Conservation (phyloP, 2,329 filamentous ascomycete species). For the Trichoderma cornu-damae region DNA sequence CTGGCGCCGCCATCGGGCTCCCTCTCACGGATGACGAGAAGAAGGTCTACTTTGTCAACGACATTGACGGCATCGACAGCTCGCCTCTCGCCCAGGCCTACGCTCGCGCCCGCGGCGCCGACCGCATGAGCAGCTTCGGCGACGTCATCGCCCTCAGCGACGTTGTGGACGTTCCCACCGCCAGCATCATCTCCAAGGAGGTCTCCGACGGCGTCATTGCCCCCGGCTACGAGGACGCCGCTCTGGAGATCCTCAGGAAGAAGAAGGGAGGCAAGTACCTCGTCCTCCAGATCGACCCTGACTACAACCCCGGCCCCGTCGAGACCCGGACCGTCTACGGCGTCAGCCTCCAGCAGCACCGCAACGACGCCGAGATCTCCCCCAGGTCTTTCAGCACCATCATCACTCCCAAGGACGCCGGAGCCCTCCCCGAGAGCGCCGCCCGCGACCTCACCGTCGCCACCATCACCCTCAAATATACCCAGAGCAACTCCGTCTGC, state of each 20-base stretch:
- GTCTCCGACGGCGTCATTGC: slow-evolving; percentile 97
- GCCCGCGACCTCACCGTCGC: slow-evolving; percentile 88
- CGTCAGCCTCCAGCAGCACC: slow-evolving; percentile 79
- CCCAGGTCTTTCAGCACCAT: slow-evolving; percentile 80
- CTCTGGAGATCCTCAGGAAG: slow-evolving; percentile 87
- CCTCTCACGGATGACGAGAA: slow-evolving; percentile 81
- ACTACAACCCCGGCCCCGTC: slow-evolving; percentile 72
- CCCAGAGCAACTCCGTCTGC: slow-evolving; percentile 98
- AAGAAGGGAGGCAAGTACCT: slow-evolving; percentile 99
- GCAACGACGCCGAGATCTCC: slow-evolving; percentile 84
- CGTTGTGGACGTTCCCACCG: slow-evolving; percentile 83
- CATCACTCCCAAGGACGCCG: slow-evolving; percentile 76
- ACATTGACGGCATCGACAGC: slow-evolving; percentile 81
- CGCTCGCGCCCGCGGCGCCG: slow-evolving; percentile 87
- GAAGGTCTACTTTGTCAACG: slow-evolving; percentile 98
- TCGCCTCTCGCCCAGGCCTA: slow-evolving; percentile 91
- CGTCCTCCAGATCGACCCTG: slow-evolving; percentile 87
- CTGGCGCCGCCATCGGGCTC: slow-evolving; percentile 88
- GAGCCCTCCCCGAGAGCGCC: slow-evolving; percentile 69
- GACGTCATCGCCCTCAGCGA: slow-evolving; percentile 93
- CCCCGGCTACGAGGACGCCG: slow-evolving; percentile 76
- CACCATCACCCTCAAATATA: slow-evolving; percentile 97
- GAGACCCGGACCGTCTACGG: slow-evolving; percentile 90
- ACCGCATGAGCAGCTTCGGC: slow-evolving; percentile 98
- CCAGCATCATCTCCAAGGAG: slow-evolving; percentile 96